Conservation (phyloP, 768 basidiomycete genomes). For the Boletus rufocinnamomeus region DNA sequence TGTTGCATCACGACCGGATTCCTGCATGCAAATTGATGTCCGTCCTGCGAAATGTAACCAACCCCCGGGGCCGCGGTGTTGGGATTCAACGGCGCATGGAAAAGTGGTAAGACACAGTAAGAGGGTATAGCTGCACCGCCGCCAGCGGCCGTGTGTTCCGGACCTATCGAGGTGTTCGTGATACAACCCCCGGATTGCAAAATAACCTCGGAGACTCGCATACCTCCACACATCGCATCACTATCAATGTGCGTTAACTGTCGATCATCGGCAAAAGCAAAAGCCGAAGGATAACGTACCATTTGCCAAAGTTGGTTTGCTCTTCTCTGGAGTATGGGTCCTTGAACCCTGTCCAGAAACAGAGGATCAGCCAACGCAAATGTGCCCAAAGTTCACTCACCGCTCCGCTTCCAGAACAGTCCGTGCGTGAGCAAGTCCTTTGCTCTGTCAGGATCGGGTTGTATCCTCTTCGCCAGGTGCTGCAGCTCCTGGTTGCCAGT, state of each 20-base stretch:
- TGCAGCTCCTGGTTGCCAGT: no score
- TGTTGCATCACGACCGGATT: conserved; percentile 55
- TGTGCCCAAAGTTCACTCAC: conserved; percentile 29
- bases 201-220: no score
- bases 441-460: conserved; percentile 45
- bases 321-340: conserved; percentile 66
- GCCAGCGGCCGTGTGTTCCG: conserved; percentile 48
- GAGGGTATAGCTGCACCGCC: conserved; percentile 48
- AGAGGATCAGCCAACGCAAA: neutral
- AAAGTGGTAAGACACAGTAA: conserved; percentile 54
- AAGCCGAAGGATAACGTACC: conserved; percentile 37
- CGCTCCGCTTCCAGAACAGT: conserved; percentile 60
- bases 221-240: conserved; percentile 53
- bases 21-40: conserved; percentile 54
- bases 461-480: conserved; percentile 28
- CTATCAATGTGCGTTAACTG: conserved; percentile 25
- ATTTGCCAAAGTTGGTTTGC: conserved; percentile 52
- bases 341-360: conserved; percentile 49
- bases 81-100: conserved; percentile 44
- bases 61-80: conserved; percentile 31
- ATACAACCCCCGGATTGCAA: neutral
- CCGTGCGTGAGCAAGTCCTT: conserved; percentile 60
- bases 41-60: conserved; percentile 57
- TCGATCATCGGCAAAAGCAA: neutral
- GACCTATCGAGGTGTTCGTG: conserved; percentile 35